Evolutionary conservation across 2,329 filamentous ascomycete species (phyloP), one percentile per base, ranked within the genome.

Genomic region (Pseudogymnoascus sp.): DNA sequence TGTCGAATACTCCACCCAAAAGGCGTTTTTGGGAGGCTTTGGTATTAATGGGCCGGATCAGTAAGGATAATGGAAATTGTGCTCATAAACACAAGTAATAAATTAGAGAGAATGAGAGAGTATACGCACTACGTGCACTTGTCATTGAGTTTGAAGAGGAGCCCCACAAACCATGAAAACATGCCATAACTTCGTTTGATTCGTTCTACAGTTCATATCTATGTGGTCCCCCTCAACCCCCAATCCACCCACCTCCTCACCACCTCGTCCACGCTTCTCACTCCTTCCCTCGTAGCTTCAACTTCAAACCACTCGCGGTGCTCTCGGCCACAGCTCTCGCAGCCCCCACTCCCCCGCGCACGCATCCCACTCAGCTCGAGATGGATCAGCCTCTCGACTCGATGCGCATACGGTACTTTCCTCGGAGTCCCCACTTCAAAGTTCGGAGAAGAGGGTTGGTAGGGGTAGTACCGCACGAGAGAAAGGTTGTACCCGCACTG

Each of bases 231-330:
- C 53, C 53, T 67, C 63, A 71, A 70, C 4, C 64, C 69, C 91
- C 93, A 97, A 10, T 84, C 83, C 7, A 93, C 86, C 95, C 95
- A 99, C 67, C 91, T 78, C 71, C 87, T 84, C 42, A 96, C 86
- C 64, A 92, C 85, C 67, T 89, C 86, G 75, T 90, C 87, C 8
- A 90, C 83, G 26, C 72, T 81, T 65, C 81, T 84, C 2, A 97
- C 81, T 0, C 87, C 90, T 29, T 87, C 81, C 67, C 86, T 83
- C 21, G 80, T 87, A 0, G 90, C 90, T 66, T 90, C 86, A 1
- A 97, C 86, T 76, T 96, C 90, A 73, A 99, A 99, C 93, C 93
- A 99, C 77, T 99, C 95, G 61, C 88, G 81, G 75, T 99, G 95
- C 70, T 91, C 87, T 71, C 86, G 87, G 1, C 92, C 92, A 72